Percentiles rank a stretch among this genome's conserved stretches.
phyloP scores from a whole-genome alignment of 2,329 filamentous ascomycete genomes.

The Fusarium stilboides region DNA sequence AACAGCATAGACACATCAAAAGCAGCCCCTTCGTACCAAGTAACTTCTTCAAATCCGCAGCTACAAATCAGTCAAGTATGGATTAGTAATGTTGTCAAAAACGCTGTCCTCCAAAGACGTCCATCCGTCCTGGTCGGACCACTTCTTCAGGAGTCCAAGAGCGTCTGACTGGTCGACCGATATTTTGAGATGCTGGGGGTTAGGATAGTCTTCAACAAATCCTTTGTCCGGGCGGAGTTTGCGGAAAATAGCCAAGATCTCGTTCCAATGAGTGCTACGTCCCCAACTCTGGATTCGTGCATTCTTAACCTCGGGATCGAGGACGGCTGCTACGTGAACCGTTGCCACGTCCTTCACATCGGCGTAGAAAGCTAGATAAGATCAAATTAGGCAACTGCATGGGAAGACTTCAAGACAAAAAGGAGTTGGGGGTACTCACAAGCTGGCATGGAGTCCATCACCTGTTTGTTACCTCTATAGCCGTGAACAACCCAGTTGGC shows the following conservation, averaged over 20 bases:
- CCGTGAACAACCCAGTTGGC: conserved; percentile 9
- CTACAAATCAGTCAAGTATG: too few species aligned
- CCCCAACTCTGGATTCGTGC: conserved; percentile 20
- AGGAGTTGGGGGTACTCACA: not conserved
- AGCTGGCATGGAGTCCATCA: conserved; percentile 1
- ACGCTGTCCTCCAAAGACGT: not conserved
- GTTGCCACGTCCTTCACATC: conserved; percentile 21
- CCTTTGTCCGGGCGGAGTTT: conserved; percentile 7
- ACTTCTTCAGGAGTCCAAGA: conserved; percentile 5
- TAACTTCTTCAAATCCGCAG: conserved; percentile 69
- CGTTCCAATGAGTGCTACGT: conserved; percentile 13
- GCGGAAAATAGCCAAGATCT: conserved; percentile 12
- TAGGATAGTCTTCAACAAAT: conserved; percentile 6
- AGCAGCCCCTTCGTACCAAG: conserved; percentile 68
- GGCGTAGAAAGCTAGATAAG: conserved; percentile 6
- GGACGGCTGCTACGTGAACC: conserved; percentile 12
- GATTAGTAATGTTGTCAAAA: too few species aligned
- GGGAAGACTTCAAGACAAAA: too few species aligned
- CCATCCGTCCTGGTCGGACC: conserved; percentile 11
- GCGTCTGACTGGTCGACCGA: conserved; percentile 3
- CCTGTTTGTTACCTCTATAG: conserved; percentile 7
- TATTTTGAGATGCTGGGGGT: conserved; percentile 1
- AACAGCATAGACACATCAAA: conserved; percentile 52
- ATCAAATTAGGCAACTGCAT: not conserved
- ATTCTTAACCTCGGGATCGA: conserved; percentile 13